phyloP scores from a whole-genome alignment of 352 stramenopile species.

The Plasmopara muralis region DNA sequence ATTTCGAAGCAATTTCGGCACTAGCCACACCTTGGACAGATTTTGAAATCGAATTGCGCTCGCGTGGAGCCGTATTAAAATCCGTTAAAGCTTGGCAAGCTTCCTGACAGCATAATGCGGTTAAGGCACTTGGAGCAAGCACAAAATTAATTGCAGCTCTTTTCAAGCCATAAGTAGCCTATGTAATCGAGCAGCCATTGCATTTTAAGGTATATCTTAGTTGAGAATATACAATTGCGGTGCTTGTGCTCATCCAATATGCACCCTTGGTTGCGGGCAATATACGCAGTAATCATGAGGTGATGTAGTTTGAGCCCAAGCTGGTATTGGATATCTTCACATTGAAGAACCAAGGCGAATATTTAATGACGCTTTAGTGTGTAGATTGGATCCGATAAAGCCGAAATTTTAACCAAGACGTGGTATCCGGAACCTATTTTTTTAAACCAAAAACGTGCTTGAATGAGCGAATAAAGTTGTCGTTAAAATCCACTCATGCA shows the following conservation, averaged over 20 bases:
- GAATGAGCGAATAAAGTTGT: not conserved
- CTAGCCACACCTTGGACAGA: constrained; percentile 8
- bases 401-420: not conserved
- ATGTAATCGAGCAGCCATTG: constrained; percentile 1
- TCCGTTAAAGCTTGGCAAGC: constrained; percentile 2
- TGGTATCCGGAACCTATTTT: not conserved
- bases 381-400: not conserved
- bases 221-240: constrained; percentile 4
- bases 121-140: not conserved
- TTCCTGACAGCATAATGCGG: not conserved
- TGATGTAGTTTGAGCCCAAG: not conserved
- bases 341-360: not conserved
- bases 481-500: not conserved
- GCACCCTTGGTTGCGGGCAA: constrained; percentile 3
- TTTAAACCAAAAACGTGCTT: not conserved
- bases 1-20: not conserved
- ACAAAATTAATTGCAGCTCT: not conserved
- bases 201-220: constrained; percentile 5
- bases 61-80: not conserved
- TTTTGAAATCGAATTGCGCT: constrained; percentile 5
- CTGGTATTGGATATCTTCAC: not conserved
- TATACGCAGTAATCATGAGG: not conserved
- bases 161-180: not conserved
- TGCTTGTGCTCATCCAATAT: constrained; percentile 9
- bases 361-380: not conserved